Percentiles rank a stretch among this genome's conserved stretches.
These are phyloP conservation scores for Trifolium repens DNA, from an alignment of 306 rosid genomes.

Conservation along the genomic window DNA sequence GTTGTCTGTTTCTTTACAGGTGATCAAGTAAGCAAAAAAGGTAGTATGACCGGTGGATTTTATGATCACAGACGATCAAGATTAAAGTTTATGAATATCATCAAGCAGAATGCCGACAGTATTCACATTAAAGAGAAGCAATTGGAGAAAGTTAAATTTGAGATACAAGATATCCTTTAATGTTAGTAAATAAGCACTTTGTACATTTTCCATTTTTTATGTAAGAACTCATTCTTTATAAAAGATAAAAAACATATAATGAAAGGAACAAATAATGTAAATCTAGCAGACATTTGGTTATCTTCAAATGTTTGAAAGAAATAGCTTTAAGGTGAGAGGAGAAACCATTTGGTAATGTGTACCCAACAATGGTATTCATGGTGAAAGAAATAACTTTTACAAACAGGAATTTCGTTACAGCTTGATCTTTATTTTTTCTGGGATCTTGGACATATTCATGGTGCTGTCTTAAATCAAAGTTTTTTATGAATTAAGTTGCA, in stretches of 20 bases:
- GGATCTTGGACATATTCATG: constrained; percentile 19
- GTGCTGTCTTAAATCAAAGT: constrained; percentile 14
- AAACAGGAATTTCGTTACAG: neutral
- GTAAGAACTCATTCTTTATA: constrained; percentile 6
- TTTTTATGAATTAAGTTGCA: constrained; percentile 17
- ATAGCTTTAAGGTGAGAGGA: constrained; percentile 4
- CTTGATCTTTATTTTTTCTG: constrained; percentile 6
- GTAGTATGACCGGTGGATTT: constrained; percentile 99
- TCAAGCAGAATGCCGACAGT: constrained; percentile 63
- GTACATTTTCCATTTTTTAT: neutral
- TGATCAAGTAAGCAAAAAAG: constrained; percentile 99
- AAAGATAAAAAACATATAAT: neutral
- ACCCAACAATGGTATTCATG: neutral
- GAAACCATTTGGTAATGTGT: constrained; percentile 23
- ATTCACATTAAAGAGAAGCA: constrained; percentile 64
- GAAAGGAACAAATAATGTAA: constrained; percentile 24
- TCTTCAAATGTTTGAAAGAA: constrained; percentile 34
- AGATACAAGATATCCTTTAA: constrained; percentile 91
- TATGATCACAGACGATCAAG: constrained; percentile 94
- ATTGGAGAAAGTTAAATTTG: constrained; percentile 63
- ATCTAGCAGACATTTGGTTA: neutral
- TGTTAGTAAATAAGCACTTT: constrained; percentile 7
- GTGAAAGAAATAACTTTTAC: neutral
- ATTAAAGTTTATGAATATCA: constrained; percentile 82
- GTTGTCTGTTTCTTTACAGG: constrained; percentile 55